Percentiles rank a stretch among this genome's conserved stretches.
phyloP scores from a whole-genome alignment of 2,329 filamentous ascomycete species.

The Aspergillus sp. region DNA sequence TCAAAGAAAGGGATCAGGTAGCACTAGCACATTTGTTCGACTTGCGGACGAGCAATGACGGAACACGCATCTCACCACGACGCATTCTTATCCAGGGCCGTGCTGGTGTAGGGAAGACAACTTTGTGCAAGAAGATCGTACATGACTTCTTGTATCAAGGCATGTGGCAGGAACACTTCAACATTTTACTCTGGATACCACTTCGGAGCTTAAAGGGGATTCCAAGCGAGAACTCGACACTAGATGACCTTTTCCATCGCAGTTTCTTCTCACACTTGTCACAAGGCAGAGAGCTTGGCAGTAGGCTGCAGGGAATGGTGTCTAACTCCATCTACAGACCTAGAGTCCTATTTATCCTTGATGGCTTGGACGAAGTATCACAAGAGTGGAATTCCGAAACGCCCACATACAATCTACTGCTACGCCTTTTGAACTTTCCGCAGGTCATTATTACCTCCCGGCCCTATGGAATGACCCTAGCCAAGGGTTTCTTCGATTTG shows the following conservation, averaged over 20 bases:
- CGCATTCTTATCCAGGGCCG: conserved; percentile 44
- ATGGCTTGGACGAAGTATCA: conserved; percentile 16
- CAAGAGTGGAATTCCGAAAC: background rate
- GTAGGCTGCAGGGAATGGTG: background rate
- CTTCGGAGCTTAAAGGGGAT: conserved; percentile 38
- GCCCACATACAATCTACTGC: background rate
- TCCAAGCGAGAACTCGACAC: background rate
- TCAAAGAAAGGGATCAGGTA: background rate
- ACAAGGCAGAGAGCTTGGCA: background rate
- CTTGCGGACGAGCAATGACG: background rate
- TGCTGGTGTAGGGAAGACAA: conserved; percentile 48
- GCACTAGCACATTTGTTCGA: background rate
- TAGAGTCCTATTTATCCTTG: conserved; percentile 5
- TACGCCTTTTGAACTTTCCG: background rate
- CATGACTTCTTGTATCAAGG: conserved; percentile 35
- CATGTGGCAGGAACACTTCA: conserved; percentile 36
- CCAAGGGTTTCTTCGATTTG: background rate
- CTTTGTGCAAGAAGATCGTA: conserved; percentile 50
- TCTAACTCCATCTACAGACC: background rate
- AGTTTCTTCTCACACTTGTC: background rate
- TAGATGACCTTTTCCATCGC: background rate
- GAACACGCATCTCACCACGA: conserved; percentile 23
- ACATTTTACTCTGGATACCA: conserved; percentile 48
- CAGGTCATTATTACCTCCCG: conserved; percentile 50
- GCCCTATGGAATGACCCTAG: conserved; percentile 30